Evolutionary conservation across 23 red algal species (phyloP).

Genomic region (Gracilaria domingensis): DNA sequence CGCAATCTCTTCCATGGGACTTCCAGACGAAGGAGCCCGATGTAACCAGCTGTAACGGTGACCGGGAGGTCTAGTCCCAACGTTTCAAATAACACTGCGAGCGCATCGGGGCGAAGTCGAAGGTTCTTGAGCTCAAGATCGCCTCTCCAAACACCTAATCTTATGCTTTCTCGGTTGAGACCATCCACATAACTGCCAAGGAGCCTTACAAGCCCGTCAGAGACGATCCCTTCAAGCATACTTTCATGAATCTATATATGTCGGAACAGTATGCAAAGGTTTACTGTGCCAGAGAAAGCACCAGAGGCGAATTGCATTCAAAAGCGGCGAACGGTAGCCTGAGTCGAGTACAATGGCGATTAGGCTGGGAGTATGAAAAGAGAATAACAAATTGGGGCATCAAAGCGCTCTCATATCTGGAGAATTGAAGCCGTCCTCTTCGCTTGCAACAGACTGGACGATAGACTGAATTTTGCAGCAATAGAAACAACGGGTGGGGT

Average conservation of each 20-base stretch:
- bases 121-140: slow-evolving; percentile 84
- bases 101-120: slow-evolving; percentile 82
- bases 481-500: background rate
- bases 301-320: background rate
- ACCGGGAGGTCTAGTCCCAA: slow-evolving; percentile 78
- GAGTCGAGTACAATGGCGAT: background rate
- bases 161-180: slow-evolving; percentile 80
- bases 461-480: background rate
- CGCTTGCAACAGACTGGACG: background rate
- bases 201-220: slow-evolving; percentile 87
- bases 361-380: background rate
- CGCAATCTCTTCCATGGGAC: slow-evolving; percentile 97
- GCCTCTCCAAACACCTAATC: slow-evolving; percentile 91
- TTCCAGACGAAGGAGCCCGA: slow-evolving; percentile 72
- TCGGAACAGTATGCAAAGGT: background rate
- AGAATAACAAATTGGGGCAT: background rate
- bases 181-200: slow-evolving; percentile 97
- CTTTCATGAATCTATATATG: slow-evolving; percentile 18
- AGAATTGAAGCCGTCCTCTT: background rate
- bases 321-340: background rate
- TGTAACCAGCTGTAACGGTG: slow-evolving; percentile 72
- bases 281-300: background rate
- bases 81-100: slow-evolving; percentile 81
- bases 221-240: slow-evolving; percentile 94
- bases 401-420: background rate